Conservation (phyloP, 495 filamentous ascomycete species). For the Penicillium arizonense region DNA sequence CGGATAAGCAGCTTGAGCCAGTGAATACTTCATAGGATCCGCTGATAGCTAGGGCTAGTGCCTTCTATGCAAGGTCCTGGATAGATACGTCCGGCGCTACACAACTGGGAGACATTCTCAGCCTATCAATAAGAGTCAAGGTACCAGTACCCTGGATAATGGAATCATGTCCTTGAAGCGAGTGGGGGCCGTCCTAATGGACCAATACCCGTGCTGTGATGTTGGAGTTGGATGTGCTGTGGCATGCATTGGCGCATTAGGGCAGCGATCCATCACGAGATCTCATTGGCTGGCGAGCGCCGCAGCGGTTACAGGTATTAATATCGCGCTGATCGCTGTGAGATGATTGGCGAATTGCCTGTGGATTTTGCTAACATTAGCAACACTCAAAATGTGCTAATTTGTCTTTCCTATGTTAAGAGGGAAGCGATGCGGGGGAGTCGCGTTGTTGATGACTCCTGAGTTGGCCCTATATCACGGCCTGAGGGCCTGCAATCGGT, state of each 20-base stretch:
- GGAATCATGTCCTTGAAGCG: constrained; percentile 4
- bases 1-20: not conserved
- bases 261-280: constrained; percentile 1
- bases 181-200: not conserved
- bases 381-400: constrained; percentile 19
- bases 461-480: constrained; percentile 17
- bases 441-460: constrained; percentile 4
- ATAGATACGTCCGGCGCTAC: not conserved
- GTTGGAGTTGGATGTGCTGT: constrained; percentile 17
- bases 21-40: not conserved
- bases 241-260: constrained; percentile 20
- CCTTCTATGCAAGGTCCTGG: not conserved
- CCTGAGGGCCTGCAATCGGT: not conserved
- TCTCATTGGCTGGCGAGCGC: constrained; percentile 23
- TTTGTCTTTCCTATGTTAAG: constrained; percentile 14
- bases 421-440: constrained; percentile 19
- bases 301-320: constrained; percentile 37
- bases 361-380: constrained; percentile 24
- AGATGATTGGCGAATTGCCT: constrained; percentile 11
- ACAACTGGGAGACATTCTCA: not conserved
- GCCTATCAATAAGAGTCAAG: constrained; percentile 10
- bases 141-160: constrained; percentile 8
- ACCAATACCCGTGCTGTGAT: not conserved
- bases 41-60: not conserved
- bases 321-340: constrained; percentile 8